A percentile compares a stretch with the other conserved stretches of the same genome.
Conservation (phyloP, 1,139 yeast species). For the Candida sp. region DNA sequence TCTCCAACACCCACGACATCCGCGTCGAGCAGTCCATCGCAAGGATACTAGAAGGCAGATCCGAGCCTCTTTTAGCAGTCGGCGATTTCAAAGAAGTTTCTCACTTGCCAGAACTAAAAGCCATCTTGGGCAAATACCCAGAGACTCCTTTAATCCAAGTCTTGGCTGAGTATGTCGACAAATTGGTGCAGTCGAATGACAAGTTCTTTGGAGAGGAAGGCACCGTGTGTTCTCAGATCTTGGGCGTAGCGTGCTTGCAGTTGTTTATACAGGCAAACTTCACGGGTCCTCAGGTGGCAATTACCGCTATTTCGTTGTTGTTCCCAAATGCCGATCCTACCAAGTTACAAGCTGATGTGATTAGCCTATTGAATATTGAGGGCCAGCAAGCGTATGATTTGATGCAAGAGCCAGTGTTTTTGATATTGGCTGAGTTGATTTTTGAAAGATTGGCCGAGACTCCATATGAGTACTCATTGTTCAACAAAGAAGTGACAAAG, state of each 20-base stretch:
- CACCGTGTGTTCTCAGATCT: constrained; percentile 30
- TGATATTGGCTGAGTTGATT: constrained; percentile 51
- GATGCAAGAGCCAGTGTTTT: constrained; percentile 55
- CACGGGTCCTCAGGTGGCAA: constrained; percentile 76
- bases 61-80: constrained; percentile 9
- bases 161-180: constrained; percentile 22
- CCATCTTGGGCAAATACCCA: constrained; percentile 24
- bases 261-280: constrained; percentile 76
- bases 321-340: constrained; percentile 33
- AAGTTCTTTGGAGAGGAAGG: constrained; percentile 15
- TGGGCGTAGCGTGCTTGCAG: constrained; percentile 66
- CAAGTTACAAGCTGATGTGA: constrained; percentile 32
- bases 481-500: constrained; percentile 16
- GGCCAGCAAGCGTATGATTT: constrained; percentile 72
- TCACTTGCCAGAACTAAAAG: constrained; percentile 13
- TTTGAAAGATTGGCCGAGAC: constrained; percentile 52
- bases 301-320: constrained; percentile 35
- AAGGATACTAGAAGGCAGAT: constrained; percentile 12
- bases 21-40: constrained; percentile 4
- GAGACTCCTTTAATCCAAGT: constrained; percentile 20
- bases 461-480: constrained; percentile 30
- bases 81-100: constrained; percentile 15
- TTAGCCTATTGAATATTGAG: constrained; percentile 49
- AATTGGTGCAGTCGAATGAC: constrained; percentile 15
- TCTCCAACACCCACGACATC: constrained; percentile 5